Evolutionary conservation across 495 filamentous ascomycete species (phyloP).

Genomic region (Chaetomium fimeti): DNA sequence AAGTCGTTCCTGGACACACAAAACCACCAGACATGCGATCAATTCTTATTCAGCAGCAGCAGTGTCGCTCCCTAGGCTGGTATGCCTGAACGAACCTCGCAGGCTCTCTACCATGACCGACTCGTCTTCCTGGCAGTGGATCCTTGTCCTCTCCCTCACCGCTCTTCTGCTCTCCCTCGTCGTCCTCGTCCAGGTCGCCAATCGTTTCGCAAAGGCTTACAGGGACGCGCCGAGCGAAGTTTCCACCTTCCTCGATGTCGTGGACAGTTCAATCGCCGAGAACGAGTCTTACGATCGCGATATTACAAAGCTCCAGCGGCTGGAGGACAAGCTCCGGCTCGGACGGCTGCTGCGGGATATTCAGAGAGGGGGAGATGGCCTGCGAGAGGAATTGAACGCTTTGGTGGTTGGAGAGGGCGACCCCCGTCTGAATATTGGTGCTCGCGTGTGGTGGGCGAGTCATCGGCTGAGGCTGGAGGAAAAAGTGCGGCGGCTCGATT

Average conservation of each 20-base stretch:
- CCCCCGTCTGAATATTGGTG: constrained; percentile 45
- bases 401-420: constrained; percentile 46
- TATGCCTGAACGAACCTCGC: constrained; percentile 16
- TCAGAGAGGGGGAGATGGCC: constrained; percentile 54
- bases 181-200: constrained; percentile 43
- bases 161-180: constrained; percentile 49
- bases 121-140: constrained; percentile 43
- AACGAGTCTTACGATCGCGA: constrained; percentile 57
- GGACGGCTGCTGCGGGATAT: constrained; percentile 52
- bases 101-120: constrained; percentile 38
- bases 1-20: neutral
- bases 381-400: constrained; percentile 49
- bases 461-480: constrained; percentile 48
- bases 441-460: constrained; percentile 51
- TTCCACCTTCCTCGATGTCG: constrained; percentile 48
- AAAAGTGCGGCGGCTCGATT: constrained; percentile 57
- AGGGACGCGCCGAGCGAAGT: constrained; percentile 50
- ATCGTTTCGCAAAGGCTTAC: constrained; percentile 48
- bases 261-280: constrained; percentile 50
- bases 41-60: constrained; percentile 9
- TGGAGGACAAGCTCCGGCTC: constrained; percentile 55
- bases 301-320: constrained; percentile 47
- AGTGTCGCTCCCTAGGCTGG: constrained; percentile 4
- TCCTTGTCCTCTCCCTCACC: constrained; percentile 48
- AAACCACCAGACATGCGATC: constrained; percentile 13